Conservation (phyloP, 108 stramenopile genomes). For the Schizochytrium sp. region DNA sequence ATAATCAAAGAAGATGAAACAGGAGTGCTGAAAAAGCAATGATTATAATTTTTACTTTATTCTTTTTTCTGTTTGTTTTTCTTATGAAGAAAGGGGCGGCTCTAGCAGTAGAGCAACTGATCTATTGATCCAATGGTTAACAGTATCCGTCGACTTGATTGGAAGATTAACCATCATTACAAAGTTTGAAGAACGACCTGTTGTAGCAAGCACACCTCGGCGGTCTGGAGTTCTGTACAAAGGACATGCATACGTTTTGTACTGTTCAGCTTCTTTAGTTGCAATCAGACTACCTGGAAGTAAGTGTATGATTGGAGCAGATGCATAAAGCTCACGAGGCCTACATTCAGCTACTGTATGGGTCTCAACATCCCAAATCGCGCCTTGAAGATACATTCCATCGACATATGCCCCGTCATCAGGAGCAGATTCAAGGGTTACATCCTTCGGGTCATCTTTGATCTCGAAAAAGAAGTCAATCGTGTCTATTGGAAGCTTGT, state of each 20-base stretch:
- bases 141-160: neutral
- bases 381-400: slow-evolving; percentile 78
- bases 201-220: slow-evolving; percentile 75
- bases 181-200: slow-evolving; percentile 78
- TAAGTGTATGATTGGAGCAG: slow-evolving; percentile 76
- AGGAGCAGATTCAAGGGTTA: slow-evolving; percentile 11
- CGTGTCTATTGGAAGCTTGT: slow-evolving; percentile 77
- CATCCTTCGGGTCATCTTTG: neutral
- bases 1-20: too few species aligned
- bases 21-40: too few species aligned
- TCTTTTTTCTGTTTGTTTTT: too few species aligned
- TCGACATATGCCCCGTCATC: slow-evolving; percentile 75
- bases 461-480: slow-evolving; percentile 72
- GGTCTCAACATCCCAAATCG: slow-evolving; percentile 70
- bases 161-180: slow-evolving; percentile 66
- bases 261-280: neutral
- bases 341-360: slow-evolving; percentile 71
- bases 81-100: neutral
- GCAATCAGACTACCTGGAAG: slow-evolving; percentile 63
- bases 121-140: slow-evolving; percentile 2
- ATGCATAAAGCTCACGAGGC: slow-evolving; percentile 73
- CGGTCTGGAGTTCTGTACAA: slow-evolving; percentile 78
- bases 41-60: too few species aligned
- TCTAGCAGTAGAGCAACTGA: slow-evolving; percentile 5
- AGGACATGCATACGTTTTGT: slow-evolving; percentile 74